Evolutionary conservation across 768 basidiomycete genomes (phyloP).

Genomic region (Leccinum fibrillosum): DNA sequence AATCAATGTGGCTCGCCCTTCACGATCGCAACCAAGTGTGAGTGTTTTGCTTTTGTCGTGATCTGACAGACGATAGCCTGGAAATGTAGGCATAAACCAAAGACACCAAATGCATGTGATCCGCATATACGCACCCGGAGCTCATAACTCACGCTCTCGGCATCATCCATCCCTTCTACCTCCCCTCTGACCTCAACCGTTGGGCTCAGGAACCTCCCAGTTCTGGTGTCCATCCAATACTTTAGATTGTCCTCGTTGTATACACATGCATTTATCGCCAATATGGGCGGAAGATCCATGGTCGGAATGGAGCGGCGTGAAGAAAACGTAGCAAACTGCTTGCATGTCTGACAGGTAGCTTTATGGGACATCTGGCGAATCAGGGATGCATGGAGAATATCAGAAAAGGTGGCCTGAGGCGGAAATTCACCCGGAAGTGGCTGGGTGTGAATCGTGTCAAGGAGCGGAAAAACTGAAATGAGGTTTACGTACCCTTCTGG

Average conservation of each 20-base stretch:
- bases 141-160: conserved; percentile 58
- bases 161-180: conserved; percentile 55
- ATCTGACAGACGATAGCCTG: conserved; percentile 85
- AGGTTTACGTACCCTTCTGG: conserved; percentile 59
- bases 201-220: conserved; percentile 53
- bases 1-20: conserved; percentile 48
- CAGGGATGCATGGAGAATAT: conserved; percentile 71
- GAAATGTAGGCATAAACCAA: neutral
- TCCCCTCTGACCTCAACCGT: conserved; percentile 57
- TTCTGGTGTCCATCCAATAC: conserved; percentile 65
- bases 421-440: conserved; percentile 36
- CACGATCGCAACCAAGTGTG: conserved; percentile 86
- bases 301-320: conserved; percentile 64
- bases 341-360: conserved; percentile 82
- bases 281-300: conserved; percentile 71
- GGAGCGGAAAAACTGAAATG: neutral
- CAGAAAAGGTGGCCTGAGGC: conserved; percentile 51
- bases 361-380: conserved; percentile 82
- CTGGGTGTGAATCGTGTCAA: conserved; percentile 19
- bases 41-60: conserved; percentile 60
- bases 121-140: conserved; percentile 56
- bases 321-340: conserved; percentile 69
- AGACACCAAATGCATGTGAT: neutral
- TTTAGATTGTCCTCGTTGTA: conserved; percentile 70
- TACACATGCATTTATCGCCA: conserved; percentile 84